Evolutionary conservation across 108 stramenopile genomes (phyloP).

Genomic region (Fistulifera solaris): DNA sequence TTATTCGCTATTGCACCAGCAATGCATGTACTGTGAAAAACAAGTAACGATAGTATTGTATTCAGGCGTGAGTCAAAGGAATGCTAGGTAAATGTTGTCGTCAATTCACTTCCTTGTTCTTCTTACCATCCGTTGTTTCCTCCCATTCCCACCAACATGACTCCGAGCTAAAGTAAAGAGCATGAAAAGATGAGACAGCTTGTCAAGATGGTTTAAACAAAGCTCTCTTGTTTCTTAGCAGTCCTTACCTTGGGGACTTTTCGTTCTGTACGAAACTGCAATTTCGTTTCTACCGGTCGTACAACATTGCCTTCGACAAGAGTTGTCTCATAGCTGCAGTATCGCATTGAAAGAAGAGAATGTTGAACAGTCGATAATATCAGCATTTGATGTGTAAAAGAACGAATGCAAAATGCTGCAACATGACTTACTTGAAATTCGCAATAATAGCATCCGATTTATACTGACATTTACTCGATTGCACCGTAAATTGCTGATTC

Average conservation of each 20-base stretch:
- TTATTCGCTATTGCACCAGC: constrained; percentile 94
- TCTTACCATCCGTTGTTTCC: constrained; percentile 95
- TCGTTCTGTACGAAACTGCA: constrained; percentile 85
- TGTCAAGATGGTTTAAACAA: too few species aligned
- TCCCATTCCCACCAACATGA: constrained; percentile 95
- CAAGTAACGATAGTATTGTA: not conserved
- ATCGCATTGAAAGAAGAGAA: not conserved
- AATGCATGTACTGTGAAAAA: constrained; percentile 52
- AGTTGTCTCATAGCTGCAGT: constrained; percentile 74
- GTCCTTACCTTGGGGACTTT: constrained; percentile 80
- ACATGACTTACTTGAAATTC: constrained; percentile 69
- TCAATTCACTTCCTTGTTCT: not conserved
- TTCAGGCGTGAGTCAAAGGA: constrained; percentile 3
- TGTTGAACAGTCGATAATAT: constrained; percentile 5
- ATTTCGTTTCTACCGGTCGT: constrained; percentile 60
- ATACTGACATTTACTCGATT: constrained; percentile 82
- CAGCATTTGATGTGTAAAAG: not conserved
- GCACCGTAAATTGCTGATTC: constrained; percentile 56
- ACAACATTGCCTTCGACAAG: constrained; percentile 82
- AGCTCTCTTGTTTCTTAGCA: too few species aligned
- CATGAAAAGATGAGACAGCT: too few species aligned
- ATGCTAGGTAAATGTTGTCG: not conserved
- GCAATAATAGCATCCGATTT: constrained; percentile 83
- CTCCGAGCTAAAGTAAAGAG: constrained; percentile 61
- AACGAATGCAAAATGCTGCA: not conserved